A percentile compares a stretch with the other conserved stretches of the same genome.
Conservation (phyloP, 129 eudicot genomes). For the Centrapalus pauciflorus region DNA sequence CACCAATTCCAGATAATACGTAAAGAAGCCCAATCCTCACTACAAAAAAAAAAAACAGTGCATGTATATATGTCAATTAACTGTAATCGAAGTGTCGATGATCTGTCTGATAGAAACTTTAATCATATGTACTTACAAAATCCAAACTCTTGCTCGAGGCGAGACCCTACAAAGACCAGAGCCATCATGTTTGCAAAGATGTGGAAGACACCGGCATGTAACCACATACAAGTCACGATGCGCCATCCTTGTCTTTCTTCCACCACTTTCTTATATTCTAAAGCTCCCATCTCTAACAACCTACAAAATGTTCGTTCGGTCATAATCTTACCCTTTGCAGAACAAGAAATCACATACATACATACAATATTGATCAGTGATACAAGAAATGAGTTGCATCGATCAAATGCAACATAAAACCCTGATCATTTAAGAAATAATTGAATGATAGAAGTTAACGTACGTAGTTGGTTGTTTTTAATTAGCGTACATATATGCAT, state of each 20-base stretch:
- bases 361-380: too few relatives aligned
- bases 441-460: too few relatives aligned
- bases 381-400: too few relatives aligned
- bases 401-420: too few relatives aligned
- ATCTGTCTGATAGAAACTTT: too few relatives aligned
- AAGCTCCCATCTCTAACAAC: constrained; percentile 55
- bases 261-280: constrained; percentile 47
- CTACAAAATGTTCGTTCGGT: too few relatives aligned
- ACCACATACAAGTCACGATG: constrained; percentile 64
- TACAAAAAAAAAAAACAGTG: constrained; percentile 19
- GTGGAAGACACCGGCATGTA: constrained; percentile 87
- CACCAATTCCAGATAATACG: constrained; percentile 67
- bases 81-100: not conserved
- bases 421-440: too few relatives aligned
- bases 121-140: constrained; percentile 45
- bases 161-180: constrained; percentile 67
- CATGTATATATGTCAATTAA: too few relatives aligned
- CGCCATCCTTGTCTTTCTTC: constrained; percentile 53
- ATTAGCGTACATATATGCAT: too few relatives aligned
- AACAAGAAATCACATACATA: too few relatives aligned
- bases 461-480: too few relatives aligned
- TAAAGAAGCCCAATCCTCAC: constrained; percentile 58
- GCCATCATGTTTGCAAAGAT: constrained; percentile 73
- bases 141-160: constrained; percentile 84
- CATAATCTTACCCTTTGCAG: too few relatives aligned